These are phyloP conservation scores for Ascochyta pisi DNA, from an alignment of 2,329 filamentous ascomycete species.

Conservation along the genomic window DNA sequence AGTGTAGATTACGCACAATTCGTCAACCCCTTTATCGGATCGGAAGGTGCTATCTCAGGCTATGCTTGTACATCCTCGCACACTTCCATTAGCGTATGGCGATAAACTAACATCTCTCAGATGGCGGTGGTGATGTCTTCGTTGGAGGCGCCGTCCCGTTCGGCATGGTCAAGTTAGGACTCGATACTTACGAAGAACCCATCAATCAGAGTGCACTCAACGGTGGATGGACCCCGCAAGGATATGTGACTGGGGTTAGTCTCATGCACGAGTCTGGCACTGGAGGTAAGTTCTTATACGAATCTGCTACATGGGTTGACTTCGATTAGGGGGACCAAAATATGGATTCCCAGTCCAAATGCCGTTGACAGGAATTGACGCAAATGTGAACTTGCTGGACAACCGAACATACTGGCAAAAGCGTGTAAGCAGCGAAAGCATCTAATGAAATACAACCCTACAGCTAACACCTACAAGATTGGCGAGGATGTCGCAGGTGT, in stretches of 20 bases:
- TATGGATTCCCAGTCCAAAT: constrained; percentile 53
- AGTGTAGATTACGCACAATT: constrained; percentile 41
- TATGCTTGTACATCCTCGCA: constrained; percentile 36
- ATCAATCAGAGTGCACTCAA: constrained; percentile 48
- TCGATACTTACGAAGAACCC: constrained; percentile 49
- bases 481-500: constrained; percentile 44
- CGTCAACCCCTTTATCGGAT: constrained; percentile 57
- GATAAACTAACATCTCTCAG: constrained; percentile 24
- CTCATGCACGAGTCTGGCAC: constrained; percentile 51
- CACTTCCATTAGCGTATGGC: no score
- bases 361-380: constrained; percentile 50
- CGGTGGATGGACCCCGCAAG: constrained; percentile 51
- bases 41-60: constrained; percentile 54
- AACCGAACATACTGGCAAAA: constrained; percentile 53
- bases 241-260: constrained; percentile 49
- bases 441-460: neutral
- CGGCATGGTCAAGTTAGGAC: constrained; percentile 51
- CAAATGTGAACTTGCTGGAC: constrained; percentile 51
- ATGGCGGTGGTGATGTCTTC: constrained; percentile 51
- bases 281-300: constrained; percentile 20
- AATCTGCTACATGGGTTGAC: no score
- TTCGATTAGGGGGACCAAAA: constrained; percentile 32
- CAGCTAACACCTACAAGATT: constrained; percentile 20
- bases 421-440: constrained; percentile 20
- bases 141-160: constrained; percentile 49